A percentile compares a stretch with the other conserved stretches of the same genome.
Evolutionary conservation across 768 basidiomycete species (phyloP).

Genomic region (Clitopilus hobsonii): DNA sequence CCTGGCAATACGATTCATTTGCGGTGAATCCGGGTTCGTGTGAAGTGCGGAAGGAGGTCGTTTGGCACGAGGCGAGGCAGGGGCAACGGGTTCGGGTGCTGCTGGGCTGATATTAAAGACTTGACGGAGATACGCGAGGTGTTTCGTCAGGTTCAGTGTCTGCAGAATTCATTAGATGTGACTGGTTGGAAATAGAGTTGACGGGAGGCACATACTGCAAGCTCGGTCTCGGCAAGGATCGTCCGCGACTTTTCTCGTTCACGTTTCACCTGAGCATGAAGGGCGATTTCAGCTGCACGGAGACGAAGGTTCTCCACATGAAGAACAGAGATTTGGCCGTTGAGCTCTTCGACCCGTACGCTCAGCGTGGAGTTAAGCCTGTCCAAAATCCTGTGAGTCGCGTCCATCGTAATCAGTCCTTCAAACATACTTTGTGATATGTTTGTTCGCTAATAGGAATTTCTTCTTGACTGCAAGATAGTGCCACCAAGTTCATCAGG

Average conservation of each 20-base stretch:
- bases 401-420: neutral
- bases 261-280: conserved; percentile 71
- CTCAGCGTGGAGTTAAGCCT: conserved; percentile 86
- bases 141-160: conserved; percentile 61
- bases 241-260: conserved; percentile 75
- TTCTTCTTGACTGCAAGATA: conserved; percentile 77
- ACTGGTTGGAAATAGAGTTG: conserved; percentile 4
- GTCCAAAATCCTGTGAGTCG: neutral
- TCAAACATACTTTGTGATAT: conserved; percentile 76
- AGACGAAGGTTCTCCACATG: conserved; percentile 81
- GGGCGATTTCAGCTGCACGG: conserved; percentile 74
- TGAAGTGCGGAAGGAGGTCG: conserved; percentile 39
- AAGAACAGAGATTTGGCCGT: conserved; percentile 76
- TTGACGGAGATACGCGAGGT: conserved; percentile 60
- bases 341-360: conserved; percentile 79
- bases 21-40: conserved; percentile 35
- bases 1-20: conserved; percentile 54
- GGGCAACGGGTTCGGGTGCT: conserved; percentile 32
- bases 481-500: conserved; percentile 24
- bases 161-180: conserved; percentile 14
- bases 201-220: conserved; percentile 46
- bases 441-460: conserved; percentile 85
- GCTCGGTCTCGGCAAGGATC: conserved; percentile 68
- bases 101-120: conserved; percentile 42
- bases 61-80: conserved; percentile 45